These are phyloP conservation scores for Gossypium mustelinum DNA, from an alignment of 345 rosid species.

Conservation along the genomic window DNA sequence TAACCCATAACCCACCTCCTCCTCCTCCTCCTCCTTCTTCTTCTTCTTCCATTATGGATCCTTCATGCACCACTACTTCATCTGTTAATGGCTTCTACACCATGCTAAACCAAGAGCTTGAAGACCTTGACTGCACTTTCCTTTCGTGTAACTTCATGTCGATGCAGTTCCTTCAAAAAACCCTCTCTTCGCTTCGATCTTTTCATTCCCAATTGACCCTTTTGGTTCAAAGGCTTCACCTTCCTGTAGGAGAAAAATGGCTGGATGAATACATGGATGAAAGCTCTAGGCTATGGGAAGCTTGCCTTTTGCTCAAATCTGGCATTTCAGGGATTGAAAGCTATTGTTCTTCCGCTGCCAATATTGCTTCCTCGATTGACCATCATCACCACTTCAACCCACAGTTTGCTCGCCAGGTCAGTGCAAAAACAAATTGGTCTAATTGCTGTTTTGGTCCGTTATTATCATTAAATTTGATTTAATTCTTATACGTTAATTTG, in stretches of 20 bases:
- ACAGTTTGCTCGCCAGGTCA: conserved; percentile 47
- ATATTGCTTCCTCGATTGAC: conserved; percentile 41
- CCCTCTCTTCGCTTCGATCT: conserved; percentile 38
- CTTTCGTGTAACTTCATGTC: conserved; percentile 43
- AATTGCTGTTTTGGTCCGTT: not conserved
- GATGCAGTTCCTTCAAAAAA: conserved; percentile 39
- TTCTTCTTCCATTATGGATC: conserved; percentile 33
- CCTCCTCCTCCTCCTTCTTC: not conserved
- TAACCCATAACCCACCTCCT: not conserved
- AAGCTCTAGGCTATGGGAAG: conserved; percentile 61
- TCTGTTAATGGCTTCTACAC: conserved; percentile 49
- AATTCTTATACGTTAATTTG: no score
- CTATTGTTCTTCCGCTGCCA: conserved; percentile 32
- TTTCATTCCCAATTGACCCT: conserved; percentile 50
- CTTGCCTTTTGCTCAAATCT: conserved; percentile 47
- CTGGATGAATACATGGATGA: conserved; percentile 76
- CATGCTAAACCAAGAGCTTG: conserved; percentile 37
- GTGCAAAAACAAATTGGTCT: not conserved
- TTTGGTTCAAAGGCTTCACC: conserved; percentile 53
- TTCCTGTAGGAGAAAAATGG: conserved; percentile 64
- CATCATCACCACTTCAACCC: conserved; percentile 25
- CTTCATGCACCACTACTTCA: conserved; percentile 30
- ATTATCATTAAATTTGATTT: not conserved
- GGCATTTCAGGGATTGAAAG: conserved; percentile 44
- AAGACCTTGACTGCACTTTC: conserved; percentile 39